Percentiles rank a stretch among this genome's conserved stretches.
phyloP scores from a whole-genome alignment of 179 eudicot genomes.

The Pouteria campechiana region DNA sequence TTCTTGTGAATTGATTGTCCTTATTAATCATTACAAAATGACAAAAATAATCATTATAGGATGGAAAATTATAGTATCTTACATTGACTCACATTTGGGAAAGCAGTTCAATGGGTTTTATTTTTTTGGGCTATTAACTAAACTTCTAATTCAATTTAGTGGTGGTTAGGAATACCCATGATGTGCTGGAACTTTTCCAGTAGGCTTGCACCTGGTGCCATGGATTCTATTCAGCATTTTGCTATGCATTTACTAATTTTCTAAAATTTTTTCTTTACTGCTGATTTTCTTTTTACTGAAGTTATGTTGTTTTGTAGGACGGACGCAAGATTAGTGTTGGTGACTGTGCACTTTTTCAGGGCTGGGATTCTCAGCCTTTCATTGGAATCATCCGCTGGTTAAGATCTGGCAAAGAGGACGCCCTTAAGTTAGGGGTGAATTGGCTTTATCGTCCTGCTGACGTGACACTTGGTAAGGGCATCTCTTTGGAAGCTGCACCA shows the following conservation, averaged over 20 bases:
- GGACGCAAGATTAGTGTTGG: constrained; percentile 71
- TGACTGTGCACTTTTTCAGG: constrained; percentile 87
- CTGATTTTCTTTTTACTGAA: neutral
- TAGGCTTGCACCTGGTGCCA: too few relatives aligned
- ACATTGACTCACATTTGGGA: too few relatives aligned
- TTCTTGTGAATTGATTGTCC: too few relatives aligned
- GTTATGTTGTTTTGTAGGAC: constrained; percentile 34
- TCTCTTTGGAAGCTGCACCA: constrained; percentile 60
- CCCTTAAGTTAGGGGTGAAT: constrained; percentile 47
- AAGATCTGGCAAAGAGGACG: constrained; percentile 29
- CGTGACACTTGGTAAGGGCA: constrained; percentile 58
- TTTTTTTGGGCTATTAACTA: too few relatives aligned
- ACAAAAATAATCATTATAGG: too few relatives aligned
- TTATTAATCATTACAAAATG: too few relatives aligned
- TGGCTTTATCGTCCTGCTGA: constrained; percentile 93
- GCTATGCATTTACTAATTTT: neutral
- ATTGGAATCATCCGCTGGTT: constrained; percentile 64
- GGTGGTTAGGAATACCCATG: too few relatives aligned
- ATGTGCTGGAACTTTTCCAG: too few relatives aligned
- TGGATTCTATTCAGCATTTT: too few relatives aligned
- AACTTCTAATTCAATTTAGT: too few relatives aligned
- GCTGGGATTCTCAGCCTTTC: constrained; percentile 64
- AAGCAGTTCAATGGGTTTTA: too few relatives aligned
- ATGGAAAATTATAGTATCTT: too few relatives aligned
- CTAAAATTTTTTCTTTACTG: neutral